phyloP scores from a whole-genome alignment of 192 early-diverging fungal genomes.

The Phlyctochytrium planicorne region DNA sequence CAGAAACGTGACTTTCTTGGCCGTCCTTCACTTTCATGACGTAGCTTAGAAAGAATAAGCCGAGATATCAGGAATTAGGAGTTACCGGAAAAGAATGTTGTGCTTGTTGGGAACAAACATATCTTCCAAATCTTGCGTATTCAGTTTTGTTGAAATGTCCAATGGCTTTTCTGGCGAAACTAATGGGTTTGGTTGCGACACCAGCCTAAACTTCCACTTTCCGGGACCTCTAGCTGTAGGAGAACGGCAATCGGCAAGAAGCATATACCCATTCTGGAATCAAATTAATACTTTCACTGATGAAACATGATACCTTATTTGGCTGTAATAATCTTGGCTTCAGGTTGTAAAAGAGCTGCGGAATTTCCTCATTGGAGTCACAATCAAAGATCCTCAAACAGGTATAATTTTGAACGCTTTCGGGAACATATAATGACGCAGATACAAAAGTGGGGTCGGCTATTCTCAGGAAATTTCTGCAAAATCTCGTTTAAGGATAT shows the following conservation, averaged over 20 bases:
- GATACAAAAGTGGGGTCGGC: conserved; percentile 40
- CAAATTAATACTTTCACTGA: background rate
- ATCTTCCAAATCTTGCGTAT: conserved; percentile 56
- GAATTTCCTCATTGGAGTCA: conserved; percentile 45
- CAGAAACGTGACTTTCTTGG: conserved; percentile 38
- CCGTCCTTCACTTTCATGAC: conserved; percentile 54
- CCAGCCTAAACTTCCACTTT: conserved; percentile 53
- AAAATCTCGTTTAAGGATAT: conserved; percentile 10
- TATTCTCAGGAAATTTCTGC: conserved; percentile 38
- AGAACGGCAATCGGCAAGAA: conserved; percentile 46
- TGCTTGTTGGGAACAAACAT: conserved; percentile 55
- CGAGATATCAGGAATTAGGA: conserved; percentile 8
- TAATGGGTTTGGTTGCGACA: conserved; percentile 34
- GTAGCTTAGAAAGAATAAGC: conserved; percentile 24
- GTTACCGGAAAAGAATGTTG: conserved; percentile 52
- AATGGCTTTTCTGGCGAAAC: conserved; percentile 32
- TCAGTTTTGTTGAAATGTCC: conserved; percentile 45
- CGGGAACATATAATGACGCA: conserved; percentile 45
- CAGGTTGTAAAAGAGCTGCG: conserved; percentile 38
- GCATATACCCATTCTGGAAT: conserved; percentile 46
- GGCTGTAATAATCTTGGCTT: conserved; percentile 35
- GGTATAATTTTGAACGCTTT: conserved; percentile 32
- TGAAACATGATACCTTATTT: conserved; percentile 39
- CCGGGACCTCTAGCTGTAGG: conserved; percentile 18
- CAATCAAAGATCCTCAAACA: conserved; percentile 48